Evolutionary conservation across 805 yeast species (phyloP).

Genomic region (Kodamaea nitidulidarum): DNA sequence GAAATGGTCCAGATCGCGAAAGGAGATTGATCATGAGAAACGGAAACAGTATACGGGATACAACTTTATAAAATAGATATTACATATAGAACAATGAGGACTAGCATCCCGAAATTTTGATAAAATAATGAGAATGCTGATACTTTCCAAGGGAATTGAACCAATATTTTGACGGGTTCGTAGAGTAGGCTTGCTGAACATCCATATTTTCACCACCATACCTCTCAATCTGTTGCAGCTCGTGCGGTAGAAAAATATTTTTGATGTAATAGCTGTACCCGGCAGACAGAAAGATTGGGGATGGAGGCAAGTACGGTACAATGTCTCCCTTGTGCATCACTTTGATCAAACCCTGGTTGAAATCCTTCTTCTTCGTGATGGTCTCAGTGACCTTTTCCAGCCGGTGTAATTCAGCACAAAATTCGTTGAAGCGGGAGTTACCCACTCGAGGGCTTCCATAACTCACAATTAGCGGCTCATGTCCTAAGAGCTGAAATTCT

Average conservation of each 20-base stretch:
- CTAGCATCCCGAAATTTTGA: slow-evolving; percentile 28
- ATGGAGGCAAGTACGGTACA: slow-evolving; percentile 59
- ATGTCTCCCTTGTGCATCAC: slow-evolving; percentile 56
- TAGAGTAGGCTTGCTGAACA: background rate
- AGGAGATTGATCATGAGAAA: background rate
- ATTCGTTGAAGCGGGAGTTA: slow-evolving; percentile 44
- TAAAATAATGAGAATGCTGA: slow-evolving; percentile 31
- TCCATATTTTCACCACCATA: background rate
- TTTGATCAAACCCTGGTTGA: slow-evolving; percentile 45
- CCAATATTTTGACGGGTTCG: slow-evolving; percentile 15
- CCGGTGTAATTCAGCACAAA: slow-evolving; percentile 49
- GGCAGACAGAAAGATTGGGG: slow-evolving; percentile 38
- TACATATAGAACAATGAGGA: background rate
- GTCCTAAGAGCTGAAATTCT: slow-evolving; percentile 54
- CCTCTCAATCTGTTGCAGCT: slow-evolving; percentile 7
- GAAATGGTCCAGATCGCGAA: slow-evolving; percentile 5
- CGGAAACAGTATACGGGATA: background rate
- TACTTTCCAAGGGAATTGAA: slow-evolving; percentile 21
- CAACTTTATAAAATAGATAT: background rate
- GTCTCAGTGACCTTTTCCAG: slow-evolving; percentile 26
- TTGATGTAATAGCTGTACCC: slow-evolving; percentile 50
- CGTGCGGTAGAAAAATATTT: slow-evolving; percentile 38
- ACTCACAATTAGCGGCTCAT: slow-evolving; percentile 51
- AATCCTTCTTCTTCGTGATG: slow-evolving; percentile 20
- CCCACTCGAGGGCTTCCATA: slow-evolving; percentile 68